Evolutionary conservation across 805 yeast genomes (phyloP), one percentile per base, ranked within the genome.

Genomic region (Yamadazyma sp.): DNA sequence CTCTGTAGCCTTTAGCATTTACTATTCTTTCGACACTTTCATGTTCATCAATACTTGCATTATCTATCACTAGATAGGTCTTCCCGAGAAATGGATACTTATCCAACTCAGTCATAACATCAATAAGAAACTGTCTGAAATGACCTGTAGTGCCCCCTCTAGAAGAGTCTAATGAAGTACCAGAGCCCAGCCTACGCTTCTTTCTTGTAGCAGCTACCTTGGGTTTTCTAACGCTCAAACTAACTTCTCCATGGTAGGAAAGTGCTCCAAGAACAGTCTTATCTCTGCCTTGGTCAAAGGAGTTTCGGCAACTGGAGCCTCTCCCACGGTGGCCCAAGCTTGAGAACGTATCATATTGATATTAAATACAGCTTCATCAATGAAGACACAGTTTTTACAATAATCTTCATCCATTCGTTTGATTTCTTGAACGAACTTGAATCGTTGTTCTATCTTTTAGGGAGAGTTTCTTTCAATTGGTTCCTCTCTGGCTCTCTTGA

Each of bases 291-390:
- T 23, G 4, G 42, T 37, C n/a, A 17, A 13, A 10, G 44, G 44
- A 8, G 38, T 38, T 21, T 39, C 39, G 23, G 40, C 46, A 10
- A 45, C 46, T 5, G 45, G 45, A n/a, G 44, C 34, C 17, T 25
- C 32, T 10, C 41, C 46, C 16, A 26, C 32, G 7, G 41, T 30
- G 6, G 44, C 44, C 46, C 41, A 42, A 6, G 35, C 46, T 12
- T 32, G 29, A 3, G 42, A 34, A 19, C 48, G 32, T 30, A 31
- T 43, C 23, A 35, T 35, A 22, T 38, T 32, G 12, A 42, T 41
- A 32, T 45, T 37, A 34, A 45, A 47, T 3, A 45, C 47, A 11
- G 51, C 44, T 35, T 45, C 51, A 29, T 43, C 50, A 14, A 44
- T 45, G 18, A 49, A 49, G 9, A 33, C 46, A 34, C 45, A 42